phyloP scores from a whole-genome alignment of 164 flowering plant species.

The Vitis rupestris region DNA sequence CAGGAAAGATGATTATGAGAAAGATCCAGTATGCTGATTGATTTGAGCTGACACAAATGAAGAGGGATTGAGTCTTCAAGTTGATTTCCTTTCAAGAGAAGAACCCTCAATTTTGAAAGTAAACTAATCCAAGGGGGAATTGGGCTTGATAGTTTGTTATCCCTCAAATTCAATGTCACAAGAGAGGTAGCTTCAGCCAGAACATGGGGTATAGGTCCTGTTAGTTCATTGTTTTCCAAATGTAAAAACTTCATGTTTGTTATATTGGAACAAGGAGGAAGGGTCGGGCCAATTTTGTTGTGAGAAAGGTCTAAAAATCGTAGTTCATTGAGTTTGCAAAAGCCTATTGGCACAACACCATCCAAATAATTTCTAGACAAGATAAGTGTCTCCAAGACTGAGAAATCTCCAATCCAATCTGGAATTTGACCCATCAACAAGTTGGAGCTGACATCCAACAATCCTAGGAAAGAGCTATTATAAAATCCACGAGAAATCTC shows the following conservation, averaged over 20 bases:
- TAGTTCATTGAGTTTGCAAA: background rate
- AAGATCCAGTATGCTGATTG: background rate
- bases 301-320: background rate
- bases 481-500: constrained; percentile 1
- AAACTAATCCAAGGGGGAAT: background rate
- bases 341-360: background rate
- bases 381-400: background rate
- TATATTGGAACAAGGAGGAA: too few species aligned
- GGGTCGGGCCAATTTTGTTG: background rate
- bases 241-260: background rate
- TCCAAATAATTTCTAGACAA: background rate
- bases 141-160: background rate
- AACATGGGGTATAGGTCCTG: background rate
- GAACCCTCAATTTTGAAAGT: background rate
- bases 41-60: background rate
- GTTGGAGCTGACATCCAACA: background rate
- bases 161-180: constrained; percentile 4
- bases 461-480: background rate
- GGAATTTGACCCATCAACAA: constrained; percentile 6
- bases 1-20: constrained; percentile 13
- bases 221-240: background rate
- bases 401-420: constrained; percentile 4
- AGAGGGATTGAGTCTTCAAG: background rate
- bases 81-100: background rate
- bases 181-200: constrained; percentile 3